A percentile compares a stretch with the other conserved stretches of the same genome.
Evolutionary conservation across 129 eudicot genomes (phyloP).

Genomic region (Escallonia rubra): DNA sequence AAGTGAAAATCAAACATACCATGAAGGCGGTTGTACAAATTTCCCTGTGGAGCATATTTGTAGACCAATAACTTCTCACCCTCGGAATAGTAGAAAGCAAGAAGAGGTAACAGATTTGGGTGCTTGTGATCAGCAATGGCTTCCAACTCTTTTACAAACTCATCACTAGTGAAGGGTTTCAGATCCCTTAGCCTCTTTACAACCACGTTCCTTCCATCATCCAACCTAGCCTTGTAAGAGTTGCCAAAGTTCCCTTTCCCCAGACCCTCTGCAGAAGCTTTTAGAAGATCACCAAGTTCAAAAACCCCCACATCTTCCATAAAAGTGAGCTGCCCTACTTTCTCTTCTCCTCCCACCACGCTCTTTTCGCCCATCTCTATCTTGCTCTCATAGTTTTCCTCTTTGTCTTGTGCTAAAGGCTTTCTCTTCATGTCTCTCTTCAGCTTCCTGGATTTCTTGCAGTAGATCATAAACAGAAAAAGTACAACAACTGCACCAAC

Average conservation of each 20-base stretch:
- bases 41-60: slow-evolving; percentile 46
- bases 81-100: slow-evolving; percentile 59
- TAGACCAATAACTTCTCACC: slow-evolving; percentile 64
- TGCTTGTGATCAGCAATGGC: slow-evolving; percentile 47
- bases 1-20: slow-evolving; percentile 27
- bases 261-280: slow-evolving; percentile 73
- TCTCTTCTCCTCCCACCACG: slow-evolving; percentile 17
- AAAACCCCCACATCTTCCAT: slow-evolving; percentile 36
- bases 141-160: slow-evolving; percentile 44
- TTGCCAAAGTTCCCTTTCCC: slow-evolving; percentile 69
- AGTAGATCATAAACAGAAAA: slow-evolving; percentile 33
- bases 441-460: slow-evolving; percentile 39
- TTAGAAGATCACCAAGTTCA: slow-evolving; percentile 59
- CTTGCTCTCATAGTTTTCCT: slow-evolving; percentile 19
- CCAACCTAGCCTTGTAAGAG: slow-evolving; percentile 52
- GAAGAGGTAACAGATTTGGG: slow-evolving; percentile 60
- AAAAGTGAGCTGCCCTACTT: slow-evolving; percentile 35
- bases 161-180: slow-evolving; percentile 60
- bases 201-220: slow-evolving; percentile 44
- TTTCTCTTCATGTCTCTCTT: slow-evolving; percentile 1
- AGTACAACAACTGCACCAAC: slow-evolving; percentile 35
- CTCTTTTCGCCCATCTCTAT: slow-evolving; percentile 13
- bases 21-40: slow-evolving; percentile 50
- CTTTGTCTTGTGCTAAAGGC: background rate
- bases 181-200: slow-evolving; percentile 70